Evolutionary conservation across 768 basidiomycete species (phyloP), one percentile per base, ranked within the genome.

Genomic region (Xerocomus spinulosus): DNA sequence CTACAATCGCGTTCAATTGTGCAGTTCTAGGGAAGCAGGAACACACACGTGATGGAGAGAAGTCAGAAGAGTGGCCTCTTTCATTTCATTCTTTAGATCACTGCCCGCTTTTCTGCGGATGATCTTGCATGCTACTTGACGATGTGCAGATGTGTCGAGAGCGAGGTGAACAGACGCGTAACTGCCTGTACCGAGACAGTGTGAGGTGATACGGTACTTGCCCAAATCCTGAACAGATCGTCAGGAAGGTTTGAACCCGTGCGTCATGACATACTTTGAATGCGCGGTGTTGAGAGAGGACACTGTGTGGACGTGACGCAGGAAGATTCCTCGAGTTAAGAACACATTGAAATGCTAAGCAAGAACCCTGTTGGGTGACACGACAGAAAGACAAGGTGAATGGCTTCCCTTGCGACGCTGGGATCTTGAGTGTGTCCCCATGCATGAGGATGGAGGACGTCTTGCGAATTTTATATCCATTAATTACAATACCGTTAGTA

Each of bases 151-250:
- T 9, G 73, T 77, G 58, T 88, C 85, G 49, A 87, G 72, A 15
- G 87, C 87, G 20, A 92, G 75, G 57, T 89, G 83, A 1, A 92
- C 89, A 1, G 82, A 85, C 0, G 88, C 89, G 64, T 90, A 92
- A 34, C 84, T 84, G 5, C 89, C 89, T 20, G 79, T 82, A 34
- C 89, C 89, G 12, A 92, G 76, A 55, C 82, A 85, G 50, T 90
- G 86, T 4, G 83, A 81, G 17, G 84, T 87, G n/a, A 91, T 80
- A 14, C 79, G 68, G 56, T 87, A 90, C 38, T 72, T 69, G 13
- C 85, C 86, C 30, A 90, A 72, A 43, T 63, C 72, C 87, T 86
- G 59, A 42, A 48, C 18, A 30, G 26, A 34, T 17, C 5, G 40
- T 42, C 35, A 45, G 30, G 6, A 39, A 18, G 23, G 36, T 36